Percentiles rank a stretch among this genome's conserved stretches.
Evolutionary conservation across 2,329 filamentous ascomycete genomes (phyloP).

Genomic region (Colletotrichum lentis): DNA sequence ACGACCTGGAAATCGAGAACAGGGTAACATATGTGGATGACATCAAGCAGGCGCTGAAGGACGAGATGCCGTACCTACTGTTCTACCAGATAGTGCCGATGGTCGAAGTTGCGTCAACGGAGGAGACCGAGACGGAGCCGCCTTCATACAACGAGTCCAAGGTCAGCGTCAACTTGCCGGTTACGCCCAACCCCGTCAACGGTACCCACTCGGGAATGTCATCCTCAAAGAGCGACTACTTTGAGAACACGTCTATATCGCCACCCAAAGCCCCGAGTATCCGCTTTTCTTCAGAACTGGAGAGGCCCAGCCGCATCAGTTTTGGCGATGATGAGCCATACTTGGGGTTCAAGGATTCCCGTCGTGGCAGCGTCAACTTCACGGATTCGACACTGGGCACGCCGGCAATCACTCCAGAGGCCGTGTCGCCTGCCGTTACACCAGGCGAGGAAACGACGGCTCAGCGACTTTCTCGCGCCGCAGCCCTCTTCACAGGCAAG

Average conservation of each 20-base stretch:
- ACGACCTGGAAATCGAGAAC: constrained; percentile 76
- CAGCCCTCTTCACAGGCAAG: constrained; percentile 60
- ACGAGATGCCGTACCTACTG: constrained; percentile 92
- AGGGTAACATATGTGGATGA: constrained; percentile 82
- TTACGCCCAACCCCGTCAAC: constrained; percentile 44
- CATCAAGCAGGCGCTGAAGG: constrained; percentile 75
- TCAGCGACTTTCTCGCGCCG: constrained; percentile 65
- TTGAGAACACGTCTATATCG: constrained; percentile 50
- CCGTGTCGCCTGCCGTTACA: constrained; percentile 51
- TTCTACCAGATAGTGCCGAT: constrained; percentile 96
- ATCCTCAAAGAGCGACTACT: constrained; percentile 54
- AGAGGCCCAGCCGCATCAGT: constrained; percentile 58
- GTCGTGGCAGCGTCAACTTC: constrained; percentile 61
- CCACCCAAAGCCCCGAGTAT: constrained; percentile 57
- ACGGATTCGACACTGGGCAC: constrained; percentile 55
- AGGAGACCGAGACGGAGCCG: constrained; percentile 59
- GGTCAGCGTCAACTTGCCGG: constrained; percentile 49
- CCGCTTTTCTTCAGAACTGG: constrained; percentile 64
- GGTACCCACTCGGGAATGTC: constrained; percentile 41
- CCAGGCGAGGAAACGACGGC: constrained; percentile 62
- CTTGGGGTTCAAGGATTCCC: constrained; percentile 50
- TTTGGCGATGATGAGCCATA: constrained; percentile 52
- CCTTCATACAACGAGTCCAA: constrained; percentile 67
- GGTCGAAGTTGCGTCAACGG: constrained; percentile 69
- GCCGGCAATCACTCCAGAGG: constrained; percentile 49